phyloP scores from a whole-genome alignment of 1,284 basidiomycete genomes.

The Thecaphora thlaspeos region DNA sequence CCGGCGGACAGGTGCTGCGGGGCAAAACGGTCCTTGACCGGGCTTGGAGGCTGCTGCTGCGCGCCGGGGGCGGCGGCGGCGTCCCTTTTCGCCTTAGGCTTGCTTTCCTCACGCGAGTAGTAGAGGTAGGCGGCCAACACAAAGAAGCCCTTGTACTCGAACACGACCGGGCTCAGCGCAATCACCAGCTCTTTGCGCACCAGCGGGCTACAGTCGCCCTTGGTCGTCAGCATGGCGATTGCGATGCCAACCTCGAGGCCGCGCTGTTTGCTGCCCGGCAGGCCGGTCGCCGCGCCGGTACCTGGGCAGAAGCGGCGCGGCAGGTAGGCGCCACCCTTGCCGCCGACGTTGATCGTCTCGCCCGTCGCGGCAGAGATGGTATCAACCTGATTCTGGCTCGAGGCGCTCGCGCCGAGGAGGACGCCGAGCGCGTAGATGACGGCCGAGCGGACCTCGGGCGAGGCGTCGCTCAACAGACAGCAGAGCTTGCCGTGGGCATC shows the following conservation, averaged over 20 bases:
- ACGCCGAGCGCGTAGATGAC: slow-evolving; percentile 89
- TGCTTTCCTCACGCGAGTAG: slow-evolving; percentile 69
- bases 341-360: slow-evolving; percentile 10
- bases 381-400: slow-evolving; percentile 45
- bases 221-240: slow-evolving; percentile 67
- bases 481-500: slow-evolving; percentile 85
- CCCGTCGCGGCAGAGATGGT: slow-evolving; percentile 26
- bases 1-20: neutral
- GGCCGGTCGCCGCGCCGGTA: slow-evolving; percentile 76
- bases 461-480: slow-evolving; percentile 77
- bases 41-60: neutral
- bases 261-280: slow-evolving; percentile 71
- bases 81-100: no score
- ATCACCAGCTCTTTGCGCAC: slow-evolving; percentile 91
- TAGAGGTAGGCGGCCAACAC: slow-evolving; percentile 94
- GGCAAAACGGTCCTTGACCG: neutral
- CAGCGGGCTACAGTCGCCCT: slow-evolving; percentile 92
- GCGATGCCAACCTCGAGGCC: slow-evolving; percentile 64
- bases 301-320: slow-evolving; percentile 66
- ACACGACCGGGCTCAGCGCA: slow-evolving; percentile 85
- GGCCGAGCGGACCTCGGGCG: slow-evolving; percentile 88
- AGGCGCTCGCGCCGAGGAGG: slow-evolving; percentile 83
- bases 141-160: slow-evolving; percentile 94
- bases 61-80: no score
- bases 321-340: neutral